These are phyloP conservation scores for Grosmannia clavigera DNA, from an alignment of 2,329 filamentous ascomycete genomes.

Conservation along the genomic window DNA sequence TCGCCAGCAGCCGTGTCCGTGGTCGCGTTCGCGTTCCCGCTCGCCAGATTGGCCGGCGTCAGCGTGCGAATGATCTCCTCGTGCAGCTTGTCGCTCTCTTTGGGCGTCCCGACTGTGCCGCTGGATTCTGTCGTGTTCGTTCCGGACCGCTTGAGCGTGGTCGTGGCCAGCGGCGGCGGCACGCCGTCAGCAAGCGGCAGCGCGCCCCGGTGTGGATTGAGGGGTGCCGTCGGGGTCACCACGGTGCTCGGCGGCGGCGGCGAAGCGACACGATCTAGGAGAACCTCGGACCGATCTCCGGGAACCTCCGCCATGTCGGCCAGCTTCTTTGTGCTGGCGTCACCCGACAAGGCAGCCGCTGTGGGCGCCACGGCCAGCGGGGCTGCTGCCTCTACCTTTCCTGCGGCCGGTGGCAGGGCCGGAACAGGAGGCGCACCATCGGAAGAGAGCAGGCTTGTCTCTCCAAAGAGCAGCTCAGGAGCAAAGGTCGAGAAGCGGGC, in stretches of 20 bases:
- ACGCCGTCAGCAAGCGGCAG: conserved; percentile 18
- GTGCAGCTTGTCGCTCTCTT: conserved; percentile 58
- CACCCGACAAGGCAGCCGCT: background rate
- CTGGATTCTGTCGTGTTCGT: conserved; percentile 36
- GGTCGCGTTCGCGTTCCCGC: background rate
- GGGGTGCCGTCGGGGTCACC: conserved; percentile 30
- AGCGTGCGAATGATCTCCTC: conserved; percentile 66
- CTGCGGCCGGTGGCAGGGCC: conserved; percentile 2
- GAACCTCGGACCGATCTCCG: background rate
- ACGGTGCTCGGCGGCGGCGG: background rate
- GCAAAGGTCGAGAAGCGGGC: conserved; percentile 49
- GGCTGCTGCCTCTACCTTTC: background rate
- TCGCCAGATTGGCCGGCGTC: conserved; percentile 30
- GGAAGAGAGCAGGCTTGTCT: conserved; percentile 14
- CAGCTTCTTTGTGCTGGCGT: background rate
- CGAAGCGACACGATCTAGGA: background rate
- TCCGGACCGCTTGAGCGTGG: conserved; percentile 25
- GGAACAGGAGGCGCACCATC: conserved; percentile 17
- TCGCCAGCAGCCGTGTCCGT: background rate
- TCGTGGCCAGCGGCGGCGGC: background rate
- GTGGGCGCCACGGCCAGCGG: too few species aligned
- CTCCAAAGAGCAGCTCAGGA: conserved; percentile 39
- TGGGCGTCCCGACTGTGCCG: conserved; percentile 30
- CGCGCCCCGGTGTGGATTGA: conserved; percentile 28
- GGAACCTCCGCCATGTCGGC: background rate